Conservation (phyloP, 2,329 filamentous ascomycete genomes). For the Herpotrichia juniperi region DNA sequence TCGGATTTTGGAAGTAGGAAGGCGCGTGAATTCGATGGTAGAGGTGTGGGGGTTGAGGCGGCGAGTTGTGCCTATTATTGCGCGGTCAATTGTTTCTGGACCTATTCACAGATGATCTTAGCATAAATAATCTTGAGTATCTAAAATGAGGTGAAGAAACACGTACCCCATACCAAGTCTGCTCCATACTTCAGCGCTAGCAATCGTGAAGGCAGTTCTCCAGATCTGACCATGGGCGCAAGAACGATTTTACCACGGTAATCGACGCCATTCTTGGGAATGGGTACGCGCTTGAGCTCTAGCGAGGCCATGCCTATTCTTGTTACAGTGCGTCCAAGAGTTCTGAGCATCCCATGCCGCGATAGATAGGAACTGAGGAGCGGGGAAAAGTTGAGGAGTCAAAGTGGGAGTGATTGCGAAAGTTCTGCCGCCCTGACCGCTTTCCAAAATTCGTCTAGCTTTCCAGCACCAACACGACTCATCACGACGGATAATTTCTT, state of each 20-base stretch:
- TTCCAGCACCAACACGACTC: too few species aligned
- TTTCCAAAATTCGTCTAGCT: not conserved
- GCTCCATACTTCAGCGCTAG: slow-evolving; percentile 93
- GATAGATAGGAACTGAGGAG: not conserved
- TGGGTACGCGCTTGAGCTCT: slow-evolving; percentile 69
- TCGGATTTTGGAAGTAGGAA: slow-evolving; percentile 72
- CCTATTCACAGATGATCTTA: slow-evolving; percentile 55
- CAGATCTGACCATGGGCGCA: slow-evolving; percentile 97
- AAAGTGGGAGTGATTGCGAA: not conserved
- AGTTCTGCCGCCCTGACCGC: not conserved
- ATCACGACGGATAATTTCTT: too few species aligned
- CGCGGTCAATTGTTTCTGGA: slow-evolving; percentile 90
- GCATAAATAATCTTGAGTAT: not conserved
- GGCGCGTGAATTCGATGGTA: slow-evolving; percentile 84
- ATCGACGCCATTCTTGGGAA: slow-evolving; percentile 87
- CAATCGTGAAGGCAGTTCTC: slow-evolving; percentile 88
- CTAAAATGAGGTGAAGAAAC: slow-evolving; percentile 28
- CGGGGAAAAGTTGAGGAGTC: not conserved
- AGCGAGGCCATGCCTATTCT: slow-evolving; percentile 11
- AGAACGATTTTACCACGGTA: slow-evolving; percentile 94
- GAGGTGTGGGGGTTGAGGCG: slow-evolving; percentile 76
- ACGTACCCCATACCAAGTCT: slow-evolving; percentile 91
- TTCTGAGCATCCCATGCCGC: slow-evolving; percentile 6
- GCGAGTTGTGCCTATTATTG: slow-evolving; percentile 85
- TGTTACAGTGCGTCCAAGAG: not conserved